Base-by-base conservation (phyloP, 257 asterid species). In the Salvia splendens region DNA sequence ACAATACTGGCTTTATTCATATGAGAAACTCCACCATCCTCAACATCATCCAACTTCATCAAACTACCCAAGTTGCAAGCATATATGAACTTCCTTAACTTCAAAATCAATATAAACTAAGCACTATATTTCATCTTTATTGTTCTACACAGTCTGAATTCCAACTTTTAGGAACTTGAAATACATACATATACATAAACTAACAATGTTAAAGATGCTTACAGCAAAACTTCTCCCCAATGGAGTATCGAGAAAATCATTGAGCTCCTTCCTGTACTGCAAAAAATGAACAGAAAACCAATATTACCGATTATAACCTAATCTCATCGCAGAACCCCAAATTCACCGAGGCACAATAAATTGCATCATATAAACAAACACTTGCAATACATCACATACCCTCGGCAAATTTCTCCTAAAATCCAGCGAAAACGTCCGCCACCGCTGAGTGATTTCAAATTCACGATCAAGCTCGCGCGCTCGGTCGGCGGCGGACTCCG, bases 381-480 rank as follows among this genome's bases (percentile, higher is more conserved):
- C n/a, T 15, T 1, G 16, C 45, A 57, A 32, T 15, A 69, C 61
- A 9, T 12, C 1, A 58, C 2, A 45, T 76, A 94, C 99, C 93
- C 78, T 82, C 0, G 98, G 99, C 89, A 71, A 85, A 69, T 94
- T 84, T 63, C 83, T 71, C 17, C 78, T 71, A 61, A 94, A 88
- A 83, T 94, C 96, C 30, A 88, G 82, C 48, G 88, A 67, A 45
- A 88, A 83, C 10, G 61, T 80, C 82, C 89, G 76, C 98, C 97
- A 94, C 14, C 84, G 83, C 74, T 78, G 91, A 38, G 85, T 81
- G 63, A 94, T 75, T 57, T 77, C 96, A 42, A 83, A 83, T 20
- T 91, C 91, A 12, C 95, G 96, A 78, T 91, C 99, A 33, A 94
- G 60, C 66, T 78, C 92, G 4, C 97, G 87, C 71, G 95, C 96